phyloP scores from a whole-genome alignment of 2,329 filamentous ascomycete species.

The Huntiella moniliformis region DNA sequence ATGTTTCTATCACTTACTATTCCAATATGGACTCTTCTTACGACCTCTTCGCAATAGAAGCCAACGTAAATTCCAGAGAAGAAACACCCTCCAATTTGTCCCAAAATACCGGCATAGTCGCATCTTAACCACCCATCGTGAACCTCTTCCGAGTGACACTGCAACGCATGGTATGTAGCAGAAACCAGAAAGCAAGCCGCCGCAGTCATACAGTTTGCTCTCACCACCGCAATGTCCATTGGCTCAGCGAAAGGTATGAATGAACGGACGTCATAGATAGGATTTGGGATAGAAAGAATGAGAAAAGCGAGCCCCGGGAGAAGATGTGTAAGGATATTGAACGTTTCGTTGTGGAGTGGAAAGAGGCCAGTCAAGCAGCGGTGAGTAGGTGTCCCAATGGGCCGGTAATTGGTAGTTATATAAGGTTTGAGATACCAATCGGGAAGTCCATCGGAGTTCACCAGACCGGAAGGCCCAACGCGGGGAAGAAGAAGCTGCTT shows the following conservation, averaged over 20 bases:
- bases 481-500: no score
- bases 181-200: slow-evolving; percentile 21
- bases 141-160: slow-evolving; percentile 21
- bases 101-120: slow-evolving; percentile 22
- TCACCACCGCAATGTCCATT: slow-evolving; percentile 22
- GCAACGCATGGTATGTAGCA: slow-evolving; percentile 22
- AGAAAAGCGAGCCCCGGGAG: slow-evolving; percentile 23
- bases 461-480: no score
- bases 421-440: slow-evolving; percentile 14
- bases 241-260: slow-evolving; percentile 18
- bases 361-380: slow-evolving; percentile 22
- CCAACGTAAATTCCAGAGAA: slow-evolving; percentile 22
- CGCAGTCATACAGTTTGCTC: slow-evolving; percentile 21
- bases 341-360: slow-evolving; percentile 20
- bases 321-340: slow-evolving; percentile 21
- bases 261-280: slow-evolving; percentile 15
- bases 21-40: slow-evolving; percentile 19
- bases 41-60: slow-evolving; percentile 21
- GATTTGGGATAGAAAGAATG: slow-evolving; percentile 15
- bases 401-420: slow-evolving; percentile 21
- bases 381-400: slow-evolving; percentile 20
- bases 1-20: slow-evolving; percentile 17
- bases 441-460: slow-evolving; percentile 2
- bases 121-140: slow-evolving; percentile 21
- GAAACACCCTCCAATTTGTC: slow-evolving; percentile 22